Percentiles rank a stretch among this genome's conserved stretches.
Conservation (phyloP, 108 stramenopile genomes). For the Skeletonema costatum region DNA sequence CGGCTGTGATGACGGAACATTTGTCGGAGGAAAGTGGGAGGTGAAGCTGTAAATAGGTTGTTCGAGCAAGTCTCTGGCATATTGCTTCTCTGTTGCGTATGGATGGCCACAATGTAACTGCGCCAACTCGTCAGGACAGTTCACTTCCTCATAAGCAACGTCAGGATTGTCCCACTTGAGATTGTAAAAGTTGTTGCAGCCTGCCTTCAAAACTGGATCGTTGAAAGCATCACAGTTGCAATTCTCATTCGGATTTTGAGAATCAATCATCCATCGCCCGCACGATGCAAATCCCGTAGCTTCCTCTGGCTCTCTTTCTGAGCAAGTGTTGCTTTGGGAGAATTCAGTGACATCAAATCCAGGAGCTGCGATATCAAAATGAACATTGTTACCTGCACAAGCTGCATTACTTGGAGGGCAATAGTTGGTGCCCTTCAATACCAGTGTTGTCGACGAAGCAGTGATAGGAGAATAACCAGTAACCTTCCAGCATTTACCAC, state of each 20-base stretch:
- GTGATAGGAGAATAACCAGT: constrained; percentile 19
- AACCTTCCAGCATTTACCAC: constrained; percentile 57
- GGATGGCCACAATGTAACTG: constrained; percentile 27
- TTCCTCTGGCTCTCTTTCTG: constrained; percentile 15
- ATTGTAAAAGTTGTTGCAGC: constrained; percentile 45
- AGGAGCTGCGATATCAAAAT: constrained; percentile 58
- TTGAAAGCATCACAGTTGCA: constrained; percentile 43
- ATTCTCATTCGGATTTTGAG: not conserved
- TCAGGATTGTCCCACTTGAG: constrained; percentile 52
- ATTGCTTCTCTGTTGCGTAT: constrained; percentile 13
- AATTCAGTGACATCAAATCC: constrained; percentile 47
- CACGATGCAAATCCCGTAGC: constrained; percentile 25
- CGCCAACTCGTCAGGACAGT: constrained; percentile 45
- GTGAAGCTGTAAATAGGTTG: not conserved
- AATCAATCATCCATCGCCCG: constrained; percentile 28
- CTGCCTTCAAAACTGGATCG: constrained; percentile 15
- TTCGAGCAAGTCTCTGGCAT: constrained; percentile 35
- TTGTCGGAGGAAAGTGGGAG: not conserved
- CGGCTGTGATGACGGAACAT: not conserved
- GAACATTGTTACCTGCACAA: constrained; percentile 24
- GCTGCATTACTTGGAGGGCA: constrained; percentile 42
- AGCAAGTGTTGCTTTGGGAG: constrained; percentile 10
- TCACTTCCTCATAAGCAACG: constrained; percentile 50
- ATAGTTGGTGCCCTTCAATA: constrained; percentile 47
- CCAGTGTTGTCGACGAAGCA: constrained; percentile 27